Evolutionary conservation across 192 early-diverging fungal genomes (phyloP), one percentile per base, ranked within the genome.

Genomic region (Coemansia sp.): DNA sequence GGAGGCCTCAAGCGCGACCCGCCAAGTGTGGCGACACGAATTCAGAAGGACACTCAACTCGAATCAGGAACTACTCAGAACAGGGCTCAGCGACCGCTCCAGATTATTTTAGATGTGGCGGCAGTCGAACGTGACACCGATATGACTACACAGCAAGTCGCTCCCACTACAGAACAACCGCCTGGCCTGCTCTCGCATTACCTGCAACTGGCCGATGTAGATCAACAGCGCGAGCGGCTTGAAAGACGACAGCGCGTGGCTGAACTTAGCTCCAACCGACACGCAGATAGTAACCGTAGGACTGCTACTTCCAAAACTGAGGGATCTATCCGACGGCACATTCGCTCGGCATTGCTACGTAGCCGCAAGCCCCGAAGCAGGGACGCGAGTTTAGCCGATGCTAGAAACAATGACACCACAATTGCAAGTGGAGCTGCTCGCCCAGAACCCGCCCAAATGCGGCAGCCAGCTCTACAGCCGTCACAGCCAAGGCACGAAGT

Each of bases 141-240:
- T 8, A 39, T 37, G 14, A 13, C 20, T 18, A 13, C 33, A 9
- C 14, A 9, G 23, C 67, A 28, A 43, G 50, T 11, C 23, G 33
- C 14, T 26, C 62, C 42, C 9, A 55, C 26, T 16, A 43, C 21
- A 20, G 28, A 16, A n/a, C 42, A 65, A 11, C 34, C 35, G 13
- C 40, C 53, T 31, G 61, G 73, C 34, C 31, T 66, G 28, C 58
- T 65, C 31, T 62, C 68, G 38, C 68, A 59, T 14, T 69, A 66
- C 36, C 57, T 76, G 40, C 73, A 71, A 55, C 46, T 69, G 31
- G 68, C 68, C 36, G 68, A 69, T 18, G n/a, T 63, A 18, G 62
- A 66, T 20, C 69, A 65, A 31, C 73, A 76, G 55, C 62, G 69
- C n/a, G 24, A 62, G 48, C 48, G 26, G 16, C 60, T 69, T n/a